A percentile compares a stretch with the other conserved stretches of the same genome.
These are phyloP conservation scores for Zostera marina DNA, from an alignment of 116 monocot genomes.

Conservation along the genomic window DNA sequence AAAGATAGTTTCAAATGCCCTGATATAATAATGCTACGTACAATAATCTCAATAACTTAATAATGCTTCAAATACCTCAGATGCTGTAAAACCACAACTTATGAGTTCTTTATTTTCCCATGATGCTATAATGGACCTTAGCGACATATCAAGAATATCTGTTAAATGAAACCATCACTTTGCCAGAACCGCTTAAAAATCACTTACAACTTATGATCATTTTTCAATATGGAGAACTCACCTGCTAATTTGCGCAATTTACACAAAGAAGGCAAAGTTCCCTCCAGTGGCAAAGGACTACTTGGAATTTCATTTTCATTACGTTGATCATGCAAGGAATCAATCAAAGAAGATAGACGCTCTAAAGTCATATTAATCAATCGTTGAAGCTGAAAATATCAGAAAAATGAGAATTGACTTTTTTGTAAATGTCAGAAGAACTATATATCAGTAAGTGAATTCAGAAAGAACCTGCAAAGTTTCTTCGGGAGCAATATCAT, in stretches of 20 bases:
- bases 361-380: slow-evolving; percentile 63
- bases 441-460: not conserved
- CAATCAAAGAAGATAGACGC: slow-evolving; percentile 45
- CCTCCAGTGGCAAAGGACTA: slow-evolving; percentile 19
- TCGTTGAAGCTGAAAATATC: slow-evolving; percentile 54
- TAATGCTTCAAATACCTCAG: no score
- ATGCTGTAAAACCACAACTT: slow-evolving; percentile 52
- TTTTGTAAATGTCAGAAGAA: not conserved
- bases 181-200: not conserved
- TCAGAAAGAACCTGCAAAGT: slow-evolving; percentile 62
- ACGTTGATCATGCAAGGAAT: slow-evolving; percentile 22
- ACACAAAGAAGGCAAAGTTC: slow-evolving; percentile 34
- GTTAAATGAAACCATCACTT: slow-evolving; percentile 5
- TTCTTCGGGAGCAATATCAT: slow-evolving; percentile 93
- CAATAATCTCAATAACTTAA: not conserved
- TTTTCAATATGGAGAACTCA: slow-evolving; percentile 5
- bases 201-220: not conserved
- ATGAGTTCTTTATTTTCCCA: slow-evolving; percentile 81
- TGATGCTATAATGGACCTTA: slow-evolving; percentile 54
- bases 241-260: slow-evolving; percentile 81
- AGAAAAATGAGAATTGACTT: not conserved
- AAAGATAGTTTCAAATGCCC: no score
- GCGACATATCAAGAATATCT: slow-evolving; percentile 83
- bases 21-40: no score
- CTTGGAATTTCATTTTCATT: slow-evolving; percentile 24